Evolutionary conservation across 805 yeast genomes (phyloP).

Genomic region (Wickerhamiella nectarea): DNA sequence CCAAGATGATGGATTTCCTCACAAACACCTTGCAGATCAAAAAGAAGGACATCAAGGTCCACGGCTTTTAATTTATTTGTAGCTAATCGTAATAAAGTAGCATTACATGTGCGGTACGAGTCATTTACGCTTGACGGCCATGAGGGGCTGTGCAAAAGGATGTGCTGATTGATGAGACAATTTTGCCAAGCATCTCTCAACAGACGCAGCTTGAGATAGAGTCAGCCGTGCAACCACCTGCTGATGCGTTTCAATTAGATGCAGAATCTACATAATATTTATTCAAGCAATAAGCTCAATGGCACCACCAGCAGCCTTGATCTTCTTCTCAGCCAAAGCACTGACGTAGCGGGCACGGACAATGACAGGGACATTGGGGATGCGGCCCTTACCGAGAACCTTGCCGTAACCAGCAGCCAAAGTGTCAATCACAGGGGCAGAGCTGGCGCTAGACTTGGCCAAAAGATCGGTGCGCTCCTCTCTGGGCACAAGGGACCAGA

Average conservation of each 20-base stretch:
- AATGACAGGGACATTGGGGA: conserved; percentile 96
- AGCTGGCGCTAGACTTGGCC: conserved; percentile 64
- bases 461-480: conserved; percentile 91
- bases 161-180: too few relatives aligned
- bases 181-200: too few relatives aligned
- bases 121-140: too few relatives aligned
- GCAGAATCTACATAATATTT: conserved; percentile 5
- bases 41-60: conserved; percentile 94
- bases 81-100: too few relatives aligned
- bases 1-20: conserved; percentile 86
- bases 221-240: too few relatives aligned
- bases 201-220: too few relatives aligned
- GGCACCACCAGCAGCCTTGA: conserved; percentile 99
- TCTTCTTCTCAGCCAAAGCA: conserved; percentile 98
- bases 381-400: conserved; percentile 98
- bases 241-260: too few relatives aligned
- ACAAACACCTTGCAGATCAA: conserved; percentile 74
- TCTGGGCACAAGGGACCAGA: conserved; percentile 92
- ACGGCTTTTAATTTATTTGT: conserved; percentile 65
- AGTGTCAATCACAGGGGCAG: conserved; percentile 99
- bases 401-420: conserved; percentile 99
- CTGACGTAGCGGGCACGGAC: conserved; percentile 99
- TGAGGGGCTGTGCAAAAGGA: too few relatives aligned
- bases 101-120: too few relatives aligned
- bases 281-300: conserved; percentile 95